Evolutionary conservation across 1,284 basidiomycete species (phyloP).

Genomic region (Moesziomyces antarcticus): DNA sequence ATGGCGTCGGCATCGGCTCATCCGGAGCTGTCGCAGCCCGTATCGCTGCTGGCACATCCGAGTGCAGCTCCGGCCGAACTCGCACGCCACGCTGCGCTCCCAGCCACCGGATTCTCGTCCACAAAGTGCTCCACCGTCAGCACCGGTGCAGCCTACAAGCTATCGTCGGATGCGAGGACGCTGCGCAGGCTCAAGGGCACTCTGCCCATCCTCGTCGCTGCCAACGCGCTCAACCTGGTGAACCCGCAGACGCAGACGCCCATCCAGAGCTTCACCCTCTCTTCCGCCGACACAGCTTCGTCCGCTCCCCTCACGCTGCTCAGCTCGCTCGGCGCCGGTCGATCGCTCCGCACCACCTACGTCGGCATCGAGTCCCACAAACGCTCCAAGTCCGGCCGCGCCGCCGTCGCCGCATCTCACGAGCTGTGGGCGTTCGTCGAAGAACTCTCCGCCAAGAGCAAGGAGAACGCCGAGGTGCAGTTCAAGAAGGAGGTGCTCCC

Average conservation of each 20-base stretch:
- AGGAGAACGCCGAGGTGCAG: constrained; percentile 32
- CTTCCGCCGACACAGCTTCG: constrained; percentile 30
- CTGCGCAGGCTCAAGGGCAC: constrained; percentile 39
- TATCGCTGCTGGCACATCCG: constrained; percentile 34
- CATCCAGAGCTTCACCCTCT: constrained; percentile 44
- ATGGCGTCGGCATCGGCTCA: constrained; percentile 34
- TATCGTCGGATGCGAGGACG: constrained; percentile 28
- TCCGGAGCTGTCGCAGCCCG: constrained; percentile 37
- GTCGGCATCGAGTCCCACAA: constrained; percentile 29
- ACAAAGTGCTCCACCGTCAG: constrained; percentile 26
- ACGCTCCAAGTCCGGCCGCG: constrained; percentile 13
- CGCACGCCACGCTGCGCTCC: constrained; percentile 28
- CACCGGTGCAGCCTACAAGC: constrained; percentile 46
- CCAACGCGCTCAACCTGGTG: constrained; percentile 43
- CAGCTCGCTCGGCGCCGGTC: constrained; percentile 16
- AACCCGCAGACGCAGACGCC: constrained; percentile 43
- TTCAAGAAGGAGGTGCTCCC: constrained; percentile 34
- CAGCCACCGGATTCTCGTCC: constrained; percentile 26
- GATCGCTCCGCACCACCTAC: constrained; percentile 38
- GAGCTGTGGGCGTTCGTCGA: constrained; percentile 40
- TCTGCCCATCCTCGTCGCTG: constrained; percentile 36
- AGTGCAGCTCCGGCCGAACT: constrained; percentile 22
- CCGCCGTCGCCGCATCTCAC: constrained; percentile 18
- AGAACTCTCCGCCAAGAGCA: constrained; percentile 46
- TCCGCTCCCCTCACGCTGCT: constrained; percentile 37